These are phyloP conservation scores for Oryza australiensis DNA, from an alignment of 176 grass and related monocot genomes.

Conservation along the genomic window DNA sequence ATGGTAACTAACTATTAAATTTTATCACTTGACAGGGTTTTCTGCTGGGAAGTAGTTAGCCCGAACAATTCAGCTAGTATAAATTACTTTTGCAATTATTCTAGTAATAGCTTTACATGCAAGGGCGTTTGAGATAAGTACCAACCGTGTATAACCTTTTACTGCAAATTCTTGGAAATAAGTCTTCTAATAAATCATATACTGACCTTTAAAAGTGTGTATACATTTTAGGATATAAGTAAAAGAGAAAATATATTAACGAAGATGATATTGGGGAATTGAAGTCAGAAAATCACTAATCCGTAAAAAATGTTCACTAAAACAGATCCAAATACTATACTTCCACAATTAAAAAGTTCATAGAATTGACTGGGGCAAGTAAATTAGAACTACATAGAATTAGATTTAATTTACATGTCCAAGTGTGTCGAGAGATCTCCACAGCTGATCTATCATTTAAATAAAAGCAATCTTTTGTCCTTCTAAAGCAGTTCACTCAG, in stretches of 20 bases:
- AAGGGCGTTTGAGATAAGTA: neutral
- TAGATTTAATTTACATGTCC: neutral
- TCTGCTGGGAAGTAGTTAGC: neutral
- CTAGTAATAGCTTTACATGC: neutral
- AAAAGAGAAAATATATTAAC: neutral
- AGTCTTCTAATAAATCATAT: neutral
- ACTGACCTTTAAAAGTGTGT: neutral
- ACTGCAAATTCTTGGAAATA: neutral
- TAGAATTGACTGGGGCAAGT: neutral
- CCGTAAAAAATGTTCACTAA: neutral
- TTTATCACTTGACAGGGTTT: neutral
- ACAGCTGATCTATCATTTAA: neutral
- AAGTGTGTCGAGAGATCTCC: neutral
- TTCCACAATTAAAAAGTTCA: neutral
- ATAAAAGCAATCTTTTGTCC: constrained; percentile 2
- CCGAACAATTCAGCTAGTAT: neutral
- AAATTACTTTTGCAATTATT: neutral
- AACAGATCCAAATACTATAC: neutral
- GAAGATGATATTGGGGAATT: neutral
- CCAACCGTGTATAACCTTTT: neutral
- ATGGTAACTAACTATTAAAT: neutral
- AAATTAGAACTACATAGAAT: neutral
- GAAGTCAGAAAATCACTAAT: neutral
- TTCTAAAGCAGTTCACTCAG: neutral
- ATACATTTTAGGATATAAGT: neutral